phyloP scores from a whole-genome alignment of 2,329 filamentous ascomycete genomes.

The Harringtonia lauricola region DNA sequence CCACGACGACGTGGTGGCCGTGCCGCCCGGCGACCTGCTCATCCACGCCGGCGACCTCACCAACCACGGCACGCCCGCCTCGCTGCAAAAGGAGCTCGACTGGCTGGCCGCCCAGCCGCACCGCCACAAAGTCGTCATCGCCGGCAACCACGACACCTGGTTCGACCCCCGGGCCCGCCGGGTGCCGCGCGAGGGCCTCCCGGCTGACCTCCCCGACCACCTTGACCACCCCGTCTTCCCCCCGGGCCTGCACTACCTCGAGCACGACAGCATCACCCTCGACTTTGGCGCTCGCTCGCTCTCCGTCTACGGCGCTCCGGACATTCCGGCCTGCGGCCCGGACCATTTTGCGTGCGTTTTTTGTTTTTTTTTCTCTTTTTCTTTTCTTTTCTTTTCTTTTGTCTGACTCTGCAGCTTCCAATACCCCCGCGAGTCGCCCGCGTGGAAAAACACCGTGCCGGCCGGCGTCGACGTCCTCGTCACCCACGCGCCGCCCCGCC shows the following conservation, averaged over 20 bases:
- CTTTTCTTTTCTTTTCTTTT: background rate
- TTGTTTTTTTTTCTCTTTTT: background rate
- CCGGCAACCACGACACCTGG: conserved; percentile 83
- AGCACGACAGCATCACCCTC: conserved; percentile 55
- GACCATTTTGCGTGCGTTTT: conserved; percentile 46
- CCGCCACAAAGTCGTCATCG: conserved; percentile 67
- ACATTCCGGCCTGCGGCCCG: conserved; percentile 67
- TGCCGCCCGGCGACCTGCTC: conserved; percentile 72
- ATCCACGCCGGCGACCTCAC: conserved; percentile 85
- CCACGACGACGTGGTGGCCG: conserved; percentile 52
- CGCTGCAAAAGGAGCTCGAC: conserved; percentile 74
- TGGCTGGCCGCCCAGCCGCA: conserved; percentile 71
- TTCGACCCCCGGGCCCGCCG: too few species aligned
- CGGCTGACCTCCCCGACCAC: conserved; percentile 31
- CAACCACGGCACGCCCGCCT: conserved; percentile 56
- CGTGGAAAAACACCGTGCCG: conserved; percentile 64
- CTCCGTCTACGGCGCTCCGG: conserved; percentile 69
- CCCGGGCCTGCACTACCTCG: conserved; percentile 57
- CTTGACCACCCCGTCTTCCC: conserved; percentile 48
- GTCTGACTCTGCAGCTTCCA: conserved; percentile 48
- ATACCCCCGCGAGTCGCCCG: conserved; percentile 53
- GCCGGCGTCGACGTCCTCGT: conserved; percentile 65
- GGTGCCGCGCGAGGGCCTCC: conserved; percentile 40
- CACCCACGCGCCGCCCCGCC: conserved; percentile 70
- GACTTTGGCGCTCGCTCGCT: conserved; percentile 49